A percentile compares a stretch with the other conserved stretches of the same genome.
Conservation (phyloP, 1,284 basidiomycete genomes). For the Bothia castanella region DNA sequence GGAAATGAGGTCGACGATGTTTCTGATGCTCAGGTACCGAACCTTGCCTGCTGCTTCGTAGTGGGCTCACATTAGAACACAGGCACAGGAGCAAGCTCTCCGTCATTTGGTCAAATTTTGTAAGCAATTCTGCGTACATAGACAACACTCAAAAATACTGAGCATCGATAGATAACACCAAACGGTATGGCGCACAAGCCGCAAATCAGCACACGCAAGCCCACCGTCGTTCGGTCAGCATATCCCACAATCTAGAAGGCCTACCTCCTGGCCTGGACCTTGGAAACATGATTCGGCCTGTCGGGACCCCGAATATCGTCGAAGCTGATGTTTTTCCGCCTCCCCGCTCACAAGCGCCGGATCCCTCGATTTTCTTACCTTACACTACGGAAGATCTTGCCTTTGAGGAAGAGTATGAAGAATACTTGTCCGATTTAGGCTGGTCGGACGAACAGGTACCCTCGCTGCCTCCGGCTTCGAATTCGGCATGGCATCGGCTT, state of each 20-base stretch:
- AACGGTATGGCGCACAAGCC: conserved; percentile 72
- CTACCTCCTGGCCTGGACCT: conserved; percentile 72
- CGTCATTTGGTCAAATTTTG: conserved; percentile 94
- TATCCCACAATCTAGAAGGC: conserved; percentile 75
- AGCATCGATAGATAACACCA: conserved; percentile 61
- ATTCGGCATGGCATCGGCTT: conserved; percentile 73
- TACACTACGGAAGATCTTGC: conserved; percentile 83
- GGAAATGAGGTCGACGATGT: conserved; percentile 92
- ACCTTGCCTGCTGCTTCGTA: neutral
- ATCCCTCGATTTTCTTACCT: conserved; percentile 79
- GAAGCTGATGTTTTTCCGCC: conserved; percentile 83
- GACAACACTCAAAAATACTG: neutral
- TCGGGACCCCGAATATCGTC: conserved; percentile 71
- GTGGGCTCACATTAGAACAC: conserved; percentile 12
- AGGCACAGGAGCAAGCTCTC: conserved; percentile 97
- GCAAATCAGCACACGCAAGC: conserved; percentile 50
- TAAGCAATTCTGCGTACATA: conserved; percentile 38
- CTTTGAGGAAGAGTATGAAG: conserved; percentile 85
- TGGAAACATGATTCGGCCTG: conserved; percentile 65
- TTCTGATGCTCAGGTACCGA: conserved; percentile 68
- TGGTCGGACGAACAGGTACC: conserved; percentile 57
- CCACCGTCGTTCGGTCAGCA: conserved; percentile 73
- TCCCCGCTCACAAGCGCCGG: conserved; percentile 74
- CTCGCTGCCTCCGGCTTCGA: conserved; percentile 38
- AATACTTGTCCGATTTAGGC: conserved; percentile 78